Evolutionary conservation across 1,284 basidiomycete species (phyloP).

Genomic region (Trichosporon inkin): DNA sequence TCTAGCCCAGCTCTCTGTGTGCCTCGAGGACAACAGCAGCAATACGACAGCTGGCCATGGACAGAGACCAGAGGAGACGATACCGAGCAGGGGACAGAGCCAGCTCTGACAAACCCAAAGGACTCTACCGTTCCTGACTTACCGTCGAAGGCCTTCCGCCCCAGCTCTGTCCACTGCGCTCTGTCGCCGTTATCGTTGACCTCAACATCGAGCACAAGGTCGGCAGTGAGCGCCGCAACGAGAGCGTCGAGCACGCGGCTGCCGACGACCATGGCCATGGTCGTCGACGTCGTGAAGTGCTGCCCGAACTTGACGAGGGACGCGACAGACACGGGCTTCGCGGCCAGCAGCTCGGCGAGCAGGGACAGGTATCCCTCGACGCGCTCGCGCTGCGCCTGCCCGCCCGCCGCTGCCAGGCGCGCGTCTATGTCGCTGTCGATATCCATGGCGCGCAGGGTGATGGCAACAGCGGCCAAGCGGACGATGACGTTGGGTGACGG

Average conservation of each 20-base stretch:
- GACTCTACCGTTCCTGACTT: conserved; percentile 12
- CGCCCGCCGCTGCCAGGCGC: conserved; percentile 11
- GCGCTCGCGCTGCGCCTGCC: conserved; percentile 67
- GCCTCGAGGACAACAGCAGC: too few species aligned
- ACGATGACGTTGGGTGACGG: too few species aligned
- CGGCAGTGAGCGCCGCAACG: conserved; percentile 36
- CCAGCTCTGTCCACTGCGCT: conserved; percentile 28
- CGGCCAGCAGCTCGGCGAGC: conserved; percentile 36
- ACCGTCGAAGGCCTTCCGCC: conserved; percentile 28
- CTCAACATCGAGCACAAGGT: conserved; percentile 18
- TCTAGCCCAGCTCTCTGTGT: too few species aligned
- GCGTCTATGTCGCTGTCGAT: conserved; percentile 19
- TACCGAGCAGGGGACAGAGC: too few species aligned
- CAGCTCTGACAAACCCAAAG: too few species aligned
- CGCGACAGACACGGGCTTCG: conserved; percentile 56
- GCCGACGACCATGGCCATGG: conserved; percentile 44
- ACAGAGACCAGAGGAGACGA: too few species aligned
- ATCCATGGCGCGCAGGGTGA: conserved; percentile 14
- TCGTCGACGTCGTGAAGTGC: conserved; percentile 41
- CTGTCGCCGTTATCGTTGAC: conserved; percentile 27
- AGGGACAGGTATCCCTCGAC: conserved; percentile 61
- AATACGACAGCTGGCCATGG: too few species aligned
- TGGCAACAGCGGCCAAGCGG: too few species aligned
- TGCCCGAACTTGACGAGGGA: conserved; percentile 45
- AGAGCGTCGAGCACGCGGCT: conserved; percentile 40